phyloP scores from a whole-genome alignment of 148 eudicot genomes.

The Silene latifolia region DNA sequence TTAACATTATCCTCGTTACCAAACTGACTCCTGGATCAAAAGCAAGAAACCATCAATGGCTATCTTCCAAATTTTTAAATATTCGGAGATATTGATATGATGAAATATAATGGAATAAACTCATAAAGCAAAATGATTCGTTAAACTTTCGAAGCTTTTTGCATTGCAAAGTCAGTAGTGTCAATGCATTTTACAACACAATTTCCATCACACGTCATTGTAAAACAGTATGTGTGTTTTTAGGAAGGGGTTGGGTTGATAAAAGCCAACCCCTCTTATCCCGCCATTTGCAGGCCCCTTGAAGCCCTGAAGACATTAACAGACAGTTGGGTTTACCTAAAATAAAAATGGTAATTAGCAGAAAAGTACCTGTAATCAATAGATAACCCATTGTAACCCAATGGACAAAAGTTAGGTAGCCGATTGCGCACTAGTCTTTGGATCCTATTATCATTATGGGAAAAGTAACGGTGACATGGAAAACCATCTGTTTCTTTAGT shows the following conservation, averaged over 20 bases:
- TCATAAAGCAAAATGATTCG: not conserved
- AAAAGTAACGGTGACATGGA: slow-evolving; percentile 74
- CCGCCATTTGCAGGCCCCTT: not conserved
- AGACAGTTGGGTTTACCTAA: not conserved
- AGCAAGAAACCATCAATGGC: slow-evolving; percentile 13
- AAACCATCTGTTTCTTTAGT: slow-evolving; percentile 36
- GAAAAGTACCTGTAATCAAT: slow-evolving; percentile 77
- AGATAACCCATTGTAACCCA: slow-evolving; percentile 43
- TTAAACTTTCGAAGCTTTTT: not conserved
- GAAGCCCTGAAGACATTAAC: not conserved
- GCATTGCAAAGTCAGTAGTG: not conserved
- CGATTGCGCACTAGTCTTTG: slow-evolving; percentile 63
- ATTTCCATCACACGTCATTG: not conserved
- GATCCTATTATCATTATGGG: slow-evolving; percentile 66
- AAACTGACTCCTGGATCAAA: slow-evolving; percentile 71
- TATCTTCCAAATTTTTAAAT: not conserved
- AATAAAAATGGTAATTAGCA: slow-evolving; percentile 13
- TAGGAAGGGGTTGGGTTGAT: not conserved
- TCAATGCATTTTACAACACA: not conserved
- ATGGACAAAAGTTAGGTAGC: slow-evolving; percentile 66
- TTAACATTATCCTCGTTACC: slow-evolving; percentile 45
- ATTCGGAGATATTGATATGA: not conserved
- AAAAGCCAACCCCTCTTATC: not conserved
- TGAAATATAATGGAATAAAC: not conserved
- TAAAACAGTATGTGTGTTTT: not conserved